Conservation (phyloP, 2,329 filamentous ascomycete genomes). For the Cladosporium sp. region DNA sequence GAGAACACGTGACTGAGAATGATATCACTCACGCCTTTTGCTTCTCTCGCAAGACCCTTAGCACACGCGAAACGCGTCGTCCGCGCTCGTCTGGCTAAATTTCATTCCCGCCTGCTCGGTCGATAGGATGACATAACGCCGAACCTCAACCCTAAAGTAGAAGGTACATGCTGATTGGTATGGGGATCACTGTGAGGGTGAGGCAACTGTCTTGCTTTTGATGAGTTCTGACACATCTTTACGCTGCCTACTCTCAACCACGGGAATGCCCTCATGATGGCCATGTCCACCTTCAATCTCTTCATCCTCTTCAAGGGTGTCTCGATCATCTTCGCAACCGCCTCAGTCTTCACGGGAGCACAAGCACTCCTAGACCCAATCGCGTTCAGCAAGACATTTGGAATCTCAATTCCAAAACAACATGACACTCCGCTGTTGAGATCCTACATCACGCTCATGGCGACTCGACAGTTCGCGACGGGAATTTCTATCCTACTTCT, state of each 20-base stretch:
- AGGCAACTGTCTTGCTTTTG: not conserved
- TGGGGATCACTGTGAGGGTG: not conserved
- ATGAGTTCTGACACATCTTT: slow-evolving; percentile 1
- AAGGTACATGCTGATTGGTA: slow-evolving; percentile 10
- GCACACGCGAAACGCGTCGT: not conserved
- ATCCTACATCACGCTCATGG: not conserved
- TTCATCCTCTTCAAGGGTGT: not conserved
- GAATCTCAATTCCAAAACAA: not conserved
- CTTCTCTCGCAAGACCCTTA: not conserved
- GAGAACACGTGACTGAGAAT: not conserved
- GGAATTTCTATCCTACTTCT: not conserved
- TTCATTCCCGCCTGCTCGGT: not conserved
- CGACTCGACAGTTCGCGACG: not conserved
- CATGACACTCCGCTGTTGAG: not conserved
- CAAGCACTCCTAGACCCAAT: not conserved
- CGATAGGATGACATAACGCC: not conserved
- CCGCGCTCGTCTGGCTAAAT: not conserved
- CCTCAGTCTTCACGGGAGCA: not conserved
- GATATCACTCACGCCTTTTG: not conserved
- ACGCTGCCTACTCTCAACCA: not conserved
- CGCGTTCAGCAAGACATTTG: not conserved
- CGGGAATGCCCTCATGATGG: not conserved
- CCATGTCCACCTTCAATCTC: not conserved
- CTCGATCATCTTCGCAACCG: not conserved
- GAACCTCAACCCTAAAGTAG: slow-evolving; percentile 10